phyloP scores from a whole-genome alignment of 768 basidiomycete species.

The Neoboletus subvelutipes region DNA sequence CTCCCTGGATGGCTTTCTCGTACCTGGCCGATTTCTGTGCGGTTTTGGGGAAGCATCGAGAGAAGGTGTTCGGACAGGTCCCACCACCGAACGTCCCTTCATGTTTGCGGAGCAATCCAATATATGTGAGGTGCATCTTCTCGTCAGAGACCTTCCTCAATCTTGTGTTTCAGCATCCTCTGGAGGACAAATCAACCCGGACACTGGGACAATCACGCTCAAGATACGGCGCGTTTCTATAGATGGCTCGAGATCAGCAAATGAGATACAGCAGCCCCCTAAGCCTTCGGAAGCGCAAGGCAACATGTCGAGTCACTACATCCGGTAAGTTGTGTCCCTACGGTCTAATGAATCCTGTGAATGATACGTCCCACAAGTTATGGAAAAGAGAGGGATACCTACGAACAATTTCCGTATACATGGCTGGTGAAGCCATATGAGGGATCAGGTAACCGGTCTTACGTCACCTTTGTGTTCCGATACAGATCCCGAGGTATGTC shows the following conservation, averaged over 20 bases:
- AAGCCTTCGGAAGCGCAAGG: conserved; percentile 36
- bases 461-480: conserved; percentile 65
- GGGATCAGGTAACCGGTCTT: conserved; percentile 39
- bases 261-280: conserved; percentile 43
- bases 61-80: conserved; percentile 50
- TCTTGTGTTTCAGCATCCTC: background rate
- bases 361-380: conserved; percentile 40
- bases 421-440: conserved; percentile 56
- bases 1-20: conserved; percentile 59
- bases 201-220: conserved; percentile 53
- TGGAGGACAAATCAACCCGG: conserved; percentile 28
- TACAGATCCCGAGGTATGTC: conserved; percentile 56
- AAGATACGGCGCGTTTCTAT: conserved; percentile 43
- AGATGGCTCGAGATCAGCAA: conserved; percentile 37
- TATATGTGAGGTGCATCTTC: conserved; percentile 34
- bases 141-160: background rate
- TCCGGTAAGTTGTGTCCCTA: conserved; percentile 40
- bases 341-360: background rate
- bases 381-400: conserved; percentile 41
- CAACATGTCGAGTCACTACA: conserved; percentile 40
- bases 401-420: conserved; percentile 46
- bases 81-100: conserved; percentile 57
- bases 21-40: conserved; percentile 61
- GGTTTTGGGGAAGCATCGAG: conserved; percentile 58
- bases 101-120: conserved; percentile 46